A percentile compares a stretch with the other conserved stretches of the same genome.
These are phyloP conservation scores for Sporisorium reilianum DNA, from an alignment of 1,284 basidiomycete genomes.

Conservation along the genomic window DNA sequence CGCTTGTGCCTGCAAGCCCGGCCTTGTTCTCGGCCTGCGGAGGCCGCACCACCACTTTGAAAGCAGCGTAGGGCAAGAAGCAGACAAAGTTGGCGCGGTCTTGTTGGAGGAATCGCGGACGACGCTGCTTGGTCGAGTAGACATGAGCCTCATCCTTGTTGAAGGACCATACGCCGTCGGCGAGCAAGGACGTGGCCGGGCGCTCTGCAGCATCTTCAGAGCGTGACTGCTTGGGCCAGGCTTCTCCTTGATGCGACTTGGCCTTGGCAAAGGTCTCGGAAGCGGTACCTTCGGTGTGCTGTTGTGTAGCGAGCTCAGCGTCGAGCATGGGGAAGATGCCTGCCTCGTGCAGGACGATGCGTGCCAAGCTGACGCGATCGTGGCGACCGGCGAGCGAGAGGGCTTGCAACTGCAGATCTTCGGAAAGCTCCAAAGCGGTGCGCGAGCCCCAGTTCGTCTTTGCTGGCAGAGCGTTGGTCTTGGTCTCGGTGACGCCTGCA, in stretches of 20 bases:
- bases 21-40: conserved; percentile 45
- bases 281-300: conserved; percentile 51
- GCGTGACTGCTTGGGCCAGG: conserved; percentile 8
- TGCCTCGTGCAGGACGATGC: conserved; percentile 56
- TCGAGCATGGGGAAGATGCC: conserved; percentile 69
- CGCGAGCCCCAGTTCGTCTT: conserved; percentile 53
- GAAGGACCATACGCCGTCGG: conserved; percentile 59
- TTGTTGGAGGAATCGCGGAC: conserved; percentile 42
- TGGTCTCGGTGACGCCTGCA: conserved; percentile 34
- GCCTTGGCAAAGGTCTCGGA: conserved; percentile 26
- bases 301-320: conserved; percentile 57
- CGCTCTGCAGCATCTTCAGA: conserved; percentile 6
- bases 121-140: conserved; percentile 21
- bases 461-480: conserved; percentile 29
- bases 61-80: conserved; percentile 64
- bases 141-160: conserved; percentile 28
- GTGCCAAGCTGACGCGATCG: conserved; percentile 40
- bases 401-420: conserved; percentile 53
- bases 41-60: conserved; percentile 52
- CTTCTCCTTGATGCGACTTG: conserved; percentile 23
- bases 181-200: conserved; percentile 49
- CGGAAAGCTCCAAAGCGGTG: conserved; percentile 55
- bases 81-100: conserved; percentile 69
- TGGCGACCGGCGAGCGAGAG: conserved; percentile 50
- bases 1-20: conserved; percentile 47